Base-by-base conservation (phyloP, 2,329 filamentous ascomycete genomes). In the Mariannaea elegans region DNA sequence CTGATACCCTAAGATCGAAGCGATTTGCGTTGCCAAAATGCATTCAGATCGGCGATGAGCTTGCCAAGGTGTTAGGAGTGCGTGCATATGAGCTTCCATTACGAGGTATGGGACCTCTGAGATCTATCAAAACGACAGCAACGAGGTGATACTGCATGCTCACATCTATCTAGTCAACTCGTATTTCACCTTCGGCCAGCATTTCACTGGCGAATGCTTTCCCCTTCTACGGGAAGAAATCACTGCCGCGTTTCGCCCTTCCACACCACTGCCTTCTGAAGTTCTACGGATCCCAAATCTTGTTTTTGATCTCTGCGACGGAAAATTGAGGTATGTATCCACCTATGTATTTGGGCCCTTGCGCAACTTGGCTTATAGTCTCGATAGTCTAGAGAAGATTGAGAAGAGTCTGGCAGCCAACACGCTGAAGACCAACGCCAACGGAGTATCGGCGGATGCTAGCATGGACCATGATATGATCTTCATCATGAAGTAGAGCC, bases 101-200 rank as follows among this genome's bases (percentile, higher is more conserved):
- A 54, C 62, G 67, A 70, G 67, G 67, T 69, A 66, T 48, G 55
- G 18, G 21, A 53, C 27, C 13, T 47, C 9, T 27, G 24, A 9
- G 48, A 61, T 48, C 49, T 61, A 42, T 19, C 45, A 45, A 41
- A 21, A 53, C 38, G 42, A 36, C 36, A 27, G 29, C 19, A 38
- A 31, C 36, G 34, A 39, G n/a, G 58, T 13, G 13, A 51, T 48
- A 55, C 65, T 56, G 42, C 36, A 56, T 47, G 23, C 65, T 69
- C 39, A 59, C 47, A 21, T 32, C 51, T 56, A 32, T 29, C 34
- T 21, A 69, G 67, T 69, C 24, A 69, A 68, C 57, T 67, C 67
- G 7, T 69, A 69, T 51, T 69, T 69, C 39, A 69, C 67, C 18
- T 69, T 69, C 50, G 67, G 67, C 39, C 67, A 69, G 19, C 67